These are phyloP conservation scores for Fusarium begoniae DNA, from an alignment of 2,329 filamentous ascomycete genomes.

Conservation along the genomic window DNA sequence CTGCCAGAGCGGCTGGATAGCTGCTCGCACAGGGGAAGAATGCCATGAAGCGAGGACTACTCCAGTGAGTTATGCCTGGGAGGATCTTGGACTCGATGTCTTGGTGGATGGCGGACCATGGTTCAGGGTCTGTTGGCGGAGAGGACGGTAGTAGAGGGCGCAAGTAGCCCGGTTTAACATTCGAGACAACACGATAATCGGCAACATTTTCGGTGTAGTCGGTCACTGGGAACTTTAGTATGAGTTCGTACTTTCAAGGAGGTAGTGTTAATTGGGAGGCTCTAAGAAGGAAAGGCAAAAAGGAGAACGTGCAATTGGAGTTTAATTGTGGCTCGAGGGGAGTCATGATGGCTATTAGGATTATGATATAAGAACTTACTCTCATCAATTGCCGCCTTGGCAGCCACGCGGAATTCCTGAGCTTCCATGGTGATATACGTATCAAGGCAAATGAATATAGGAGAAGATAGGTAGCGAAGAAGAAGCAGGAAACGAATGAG, in stretches of 20 bases:
- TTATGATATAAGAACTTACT: conserved; percentile 63
- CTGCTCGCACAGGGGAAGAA: conserved; percentile 88
- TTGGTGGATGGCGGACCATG: conserved; percentile 80
- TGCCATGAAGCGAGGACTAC: conserved; percentile 93
- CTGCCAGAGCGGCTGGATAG: conserved; percentile 87
- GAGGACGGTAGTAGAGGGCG: conserved; percentile 76
- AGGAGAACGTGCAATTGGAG: neutral
- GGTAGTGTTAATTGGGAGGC: neutral
- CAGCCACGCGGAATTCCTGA: conserved; percentile 79
- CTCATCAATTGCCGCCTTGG: conserved; percentile 81
- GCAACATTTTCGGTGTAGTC: conserved; percentile 83
- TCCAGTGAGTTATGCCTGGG: conserved; percentile 94
- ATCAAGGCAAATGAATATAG: neutral
- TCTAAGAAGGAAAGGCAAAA: neutral
- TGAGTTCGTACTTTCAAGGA: neutral
- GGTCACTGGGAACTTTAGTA: conserved; percentile 65
- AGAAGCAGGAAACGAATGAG: neutral
- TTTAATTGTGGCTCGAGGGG: conserved; percentile 43
- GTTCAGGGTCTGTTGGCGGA: conserved; percentile 72
- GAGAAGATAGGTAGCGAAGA: neutral
- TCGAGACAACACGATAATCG: conserved; percentile 76
- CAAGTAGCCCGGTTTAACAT: conserved; percentile 86
- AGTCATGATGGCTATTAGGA: neutral
- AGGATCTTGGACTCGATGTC: conserved; percentile 89
- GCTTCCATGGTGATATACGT: conserved; percentile 72